Evolutionary conservation across 1,284 basidiomycete genomes (phyloP), one percentile per base, ranked within the genome.

Genomic region (Leccinum solheimii): DNA sequence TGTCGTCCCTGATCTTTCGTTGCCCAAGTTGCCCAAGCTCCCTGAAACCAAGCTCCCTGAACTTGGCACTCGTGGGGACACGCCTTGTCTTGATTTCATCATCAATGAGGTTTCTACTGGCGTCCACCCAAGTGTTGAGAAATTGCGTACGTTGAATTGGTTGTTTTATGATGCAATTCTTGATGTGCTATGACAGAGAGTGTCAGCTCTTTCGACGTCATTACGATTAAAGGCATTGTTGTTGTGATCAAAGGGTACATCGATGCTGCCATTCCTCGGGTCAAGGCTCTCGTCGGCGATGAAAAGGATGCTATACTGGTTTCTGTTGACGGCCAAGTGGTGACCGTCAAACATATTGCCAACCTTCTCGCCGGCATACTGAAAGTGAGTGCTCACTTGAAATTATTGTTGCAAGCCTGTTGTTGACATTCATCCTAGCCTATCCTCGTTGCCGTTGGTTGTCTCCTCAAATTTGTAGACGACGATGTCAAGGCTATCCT

Each of bases 281-380:
- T 82, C 43, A 64, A 78, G 58, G 68, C 59, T 19, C 78, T 81
- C 49, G 67, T 71, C 52, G 77, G 78, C 51, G 62, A 68, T 36
- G 67, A 73, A 6, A 32, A 67, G 2, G 62, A 60, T 6, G 62
- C 69, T 10, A 74, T 80, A 61, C 67, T 81, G 54, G 74, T 72
- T 23, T 57, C 73, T 14, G 69, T 72, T 34, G 70, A 74, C 11
- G 56, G 64, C 19, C 10, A 14, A 6, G 34, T n/a, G 21, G 57
- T 77, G 64, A 69, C 71, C 38, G 71, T 77, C 23, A 19, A 60
- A 9, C 70, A 75, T 14, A 61, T 80, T 38, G 77, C 72, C 2
- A 4, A 57, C 36, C 61, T 76, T 55, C 64, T 82, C 51, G 72
- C 69, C 16, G 67, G 50, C 26, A 69, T 77, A 36, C 51, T 72